A percentile compares a stretch with the other conserved stretches of the same genome.
Evolutionary conservation across 2,329 filamentous ascomycete genomes (phyloP).

Genomic region (Diaporthe caulivora): DNA sequence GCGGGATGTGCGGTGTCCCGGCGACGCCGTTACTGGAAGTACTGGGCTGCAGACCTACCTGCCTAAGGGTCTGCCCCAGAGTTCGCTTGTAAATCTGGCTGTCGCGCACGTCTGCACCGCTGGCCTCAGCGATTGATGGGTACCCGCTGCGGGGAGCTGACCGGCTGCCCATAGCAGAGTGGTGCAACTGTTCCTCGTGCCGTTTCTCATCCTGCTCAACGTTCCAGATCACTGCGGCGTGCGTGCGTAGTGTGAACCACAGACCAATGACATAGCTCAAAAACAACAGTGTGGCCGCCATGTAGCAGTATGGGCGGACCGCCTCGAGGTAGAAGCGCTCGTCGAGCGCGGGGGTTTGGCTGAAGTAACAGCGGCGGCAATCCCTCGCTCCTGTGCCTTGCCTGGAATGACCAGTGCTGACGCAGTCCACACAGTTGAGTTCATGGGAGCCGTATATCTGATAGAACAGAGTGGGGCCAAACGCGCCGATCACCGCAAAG

Average conservation of each 20-base stretch:
- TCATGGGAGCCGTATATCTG: slow-evolving; percentile 99
- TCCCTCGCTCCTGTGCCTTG: slow-evolving; percentile 68
- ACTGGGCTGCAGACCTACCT: slow-evolving; percentile 75
- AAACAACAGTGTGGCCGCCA: slow-evolving; percentile 87
- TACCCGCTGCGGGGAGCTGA: slow-evolving; percentile 36
- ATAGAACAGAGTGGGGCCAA: slow-evolving; percentile 96
- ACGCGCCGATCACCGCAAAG: slow-evolving; percentile 95
- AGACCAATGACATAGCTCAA: slow-evolving; percentile 93
- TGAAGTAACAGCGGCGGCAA: slow-evolving; percentile 94
- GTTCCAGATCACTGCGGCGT: slow-evolving; percentile 98
- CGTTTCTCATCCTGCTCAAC: slow-evolving; percentile 84
- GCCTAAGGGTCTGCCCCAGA: slow-evolving; percentile 87
- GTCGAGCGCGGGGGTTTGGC: slow-evolving; percentile 84
- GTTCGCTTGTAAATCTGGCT: slow-evolving; percentile 94
- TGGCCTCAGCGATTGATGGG: slow-evolving; percentile 57
- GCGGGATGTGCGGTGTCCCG: slow-evolving; percentile 78
- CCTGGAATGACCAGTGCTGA: slow-evolving; percentile 58
- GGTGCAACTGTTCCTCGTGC: slow-evolving; percentile 61
- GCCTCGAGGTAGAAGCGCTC: slow-evolving; percentile 92
- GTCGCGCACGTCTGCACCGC: slow-evolving; percentile 81
- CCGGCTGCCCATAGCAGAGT: slow-evolving; percentile 46
- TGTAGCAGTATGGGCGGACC: slow-evolving; percentile 93
- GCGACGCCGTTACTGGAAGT: slow-evolving; percentile 57
- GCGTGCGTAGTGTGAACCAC: slow-evolving; percentile 94
- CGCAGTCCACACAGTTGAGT: slow-evolving; percentile 82